Evolutionary conservation across 108 stramenopile genomes (phyloP).

Genomic region (Cyclostephanos invisitatus): DNA sequence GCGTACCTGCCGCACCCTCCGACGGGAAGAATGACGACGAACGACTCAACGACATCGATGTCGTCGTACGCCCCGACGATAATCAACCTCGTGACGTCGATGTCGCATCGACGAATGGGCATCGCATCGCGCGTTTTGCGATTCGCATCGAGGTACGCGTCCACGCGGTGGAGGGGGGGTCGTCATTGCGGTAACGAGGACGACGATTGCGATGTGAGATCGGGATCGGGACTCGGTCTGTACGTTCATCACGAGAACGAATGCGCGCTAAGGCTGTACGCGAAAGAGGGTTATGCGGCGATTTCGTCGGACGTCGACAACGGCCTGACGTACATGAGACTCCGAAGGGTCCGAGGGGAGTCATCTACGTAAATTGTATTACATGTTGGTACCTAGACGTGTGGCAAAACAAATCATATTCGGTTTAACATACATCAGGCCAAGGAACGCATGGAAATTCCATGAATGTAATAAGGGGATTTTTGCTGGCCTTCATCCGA

Average conservation of each 20-base stretch:
- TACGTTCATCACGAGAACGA: conserved; percentile 70
- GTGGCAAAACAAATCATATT: no score
- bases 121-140: conserved; percentile 60
- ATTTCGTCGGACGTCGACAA: conserved; percentile 11
- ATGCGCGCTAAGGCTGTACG: conserved; percentile 60
- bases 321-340: conserved; percentile 47
- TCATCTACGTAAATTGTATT: no score
- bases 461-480: no score
- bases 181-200: not conserved
- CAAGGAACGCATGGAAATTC: no score
- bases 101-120: conserved; percentile 59
- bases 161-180: conserved; percentile 36
- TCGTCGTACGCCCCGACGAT: conserved; percentile 53
- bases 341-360: not conserved
- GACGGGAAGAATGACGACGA: no score
- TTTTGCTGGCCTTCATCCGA: no score
- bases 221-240: conserved; percentile 50
- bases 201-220: not conserved
- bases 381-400: no score
- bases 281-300: conserved; percentile 48
- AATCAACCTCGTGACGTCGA: conserved; percentile 61
- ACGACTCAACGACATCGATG: not conserved
- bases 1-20: conserved; percentile 54
- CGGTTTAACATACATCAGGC: no score
- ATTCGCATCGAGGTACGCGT: conserved; percentile 51